Evolutionary conservation across 2,329 filamentous ascomycete species (phyloP), one percentile per base, ranked within the genome.

Genomic region (Hymenoscyphus occultus): DNA sequence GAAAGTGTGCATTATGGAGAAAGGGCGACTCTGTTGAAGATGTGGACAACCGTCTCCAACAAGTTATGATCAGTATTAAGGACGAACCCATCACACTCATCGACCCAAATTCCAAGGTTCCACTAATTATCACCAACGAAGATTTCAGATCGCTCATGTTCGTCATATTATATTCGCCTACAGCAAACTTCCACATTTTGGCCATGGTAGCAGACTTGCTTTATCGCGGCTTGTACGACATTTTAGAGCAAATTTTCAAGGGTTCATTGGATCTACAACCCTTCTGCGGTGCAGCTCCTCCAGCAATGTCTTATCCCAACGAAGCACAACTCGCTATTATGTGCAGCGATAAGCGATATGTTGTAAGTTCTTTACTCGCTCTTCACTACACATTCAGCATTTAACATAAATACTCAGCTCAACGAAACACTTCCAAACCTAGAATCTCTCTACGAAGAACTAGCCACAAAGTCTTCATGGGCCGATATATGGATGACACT

Each of bases 31-130:
- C 67, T 2, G 63, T 67, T 16, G 45, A 59, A 12, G 67, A 67
- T 60, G 67, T 74, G n/a, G 63, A 64, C 16, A 45, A 60, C 4
- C 65, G 71, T 16, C 64, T 72, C 4, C 63, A 67, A 58, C 16
- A 42, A 10, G 74, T 85, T 0, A 76, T 85, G 28, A 69, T 75
- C 0, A 69, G 64, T 0, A 75, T 86, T 12, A 79, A 77, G 51
- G 71, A 74, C 19, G 66, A 71, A 16, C 76, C 76, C 10, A 61
- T 76, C 12, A 65, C 70, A 12, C 56, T 71, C 0, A 65, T 73
- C 35, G 59, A 71, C 42, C 63, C 62, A 13, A 22, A 58, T 7
- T 61, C 65, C 5, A 67, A 67, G 16, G 45, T 61, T 1, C 72
- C 73, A 32, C 62, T 71, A 10, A 63, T 74, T 2, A 59, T 77